These are phyloP conservation scores for Cryptococcus sp. DNA, from an alignment of 1,284 basidiomycete genomes.

Conservation along the genomic window DNA sequence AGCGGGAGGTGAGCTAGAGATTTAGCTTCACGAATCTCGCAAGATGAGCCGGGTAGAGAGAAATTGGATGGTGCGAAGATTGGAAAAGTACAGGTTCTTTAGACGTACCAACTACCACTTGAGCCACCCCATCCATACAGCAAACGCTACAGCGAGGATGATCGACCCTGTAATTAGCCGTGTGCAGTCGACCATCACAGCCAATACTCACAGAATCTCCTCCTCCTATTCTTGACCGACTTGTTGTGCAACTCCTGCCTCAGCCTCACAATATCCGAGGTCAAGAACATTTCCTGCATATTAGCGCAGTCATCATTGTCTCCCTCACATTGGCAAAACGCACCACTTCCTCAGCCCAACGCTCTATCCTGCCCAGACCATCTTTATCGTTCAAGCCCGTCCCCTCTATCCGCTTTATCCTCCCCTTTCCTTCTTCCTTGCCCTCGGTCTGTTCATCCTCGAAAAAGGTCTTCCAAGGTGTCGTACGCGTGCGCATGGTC, in stretches of 20 bases:
- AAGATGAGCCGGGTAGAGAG: no score
- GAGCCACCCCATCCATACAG: neutral
- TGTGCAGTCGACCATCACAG: neutral
- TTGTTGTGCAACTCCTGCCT: neutral
- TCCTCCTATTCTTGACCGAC: neutral
- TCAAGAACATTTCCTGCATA: conserved; percentile 17
- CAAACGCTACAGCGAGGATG: neutral
- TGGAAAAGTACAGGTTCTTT: no score
- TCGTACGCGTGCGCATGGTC: conserved; percentile 30
- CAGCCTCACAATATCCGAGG: conserved; percentile 19
- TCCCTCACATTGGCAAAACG: conserved; percentile 6
- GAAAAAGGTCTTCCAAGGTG: conserved; percentile 31
- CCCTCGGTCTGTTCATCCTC: conserved; percentile 9
- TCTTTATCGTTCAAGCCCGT: conserved; percentile 5
- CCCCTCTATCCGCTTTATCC: conserved; percentile 12
- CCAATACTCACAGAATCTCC: neutral
- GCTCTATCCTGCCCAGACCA: conserved; percentile 27
- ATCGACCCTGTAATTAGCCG: neutral
- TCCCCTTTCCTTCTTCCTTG: neutral
- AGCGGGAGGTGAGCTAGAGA: no score
- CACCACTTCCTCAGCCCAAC: conserved; percentile 37
- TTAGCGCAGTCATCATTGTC: neutral
- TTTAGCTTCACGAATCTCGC: no score
- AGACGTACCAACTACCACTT: no score
- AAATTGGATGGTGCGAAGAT: no score